phyloP scores from a whole-genome alignment of 805 yeast genomes.

The Grigorovia humatica region DNA sequence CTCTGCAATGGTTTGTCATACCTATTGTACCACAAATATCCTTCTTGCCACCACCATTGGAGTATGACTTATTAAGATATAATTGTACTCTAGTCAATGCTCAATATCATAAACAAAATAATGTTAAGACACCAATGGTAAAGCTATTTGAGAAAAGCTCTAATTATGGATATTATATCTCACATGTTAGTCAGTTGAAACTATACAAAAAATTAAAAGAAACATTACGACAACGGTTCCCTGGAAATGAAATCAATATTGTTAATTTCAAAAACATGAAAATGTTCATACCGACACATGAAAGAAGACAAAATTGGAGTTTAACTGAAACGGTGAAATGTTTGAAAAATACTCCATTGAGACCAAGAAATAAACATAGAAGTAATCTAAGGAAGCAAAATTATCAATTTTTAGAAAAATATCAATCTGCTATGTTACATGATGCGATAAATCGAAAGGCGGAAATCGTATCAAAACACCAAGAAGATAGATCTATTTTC shows the following conservation, averaged over 20 bases:
- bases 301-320: neutral
- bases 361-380: neutral
- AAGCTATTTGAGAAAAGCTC: neutral
- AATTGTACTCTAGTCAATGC: neutral
- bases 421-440: neutral
- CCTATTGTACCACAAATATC: slow-evolving; percentile 11
- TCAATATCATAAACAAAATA: neutral
- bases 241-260: neutral
- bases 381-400: neutral
- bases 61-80: neutral
- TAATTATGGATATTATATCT: neutral
- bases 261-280: neutral
- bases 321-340: neutral
- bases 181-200: neutral
- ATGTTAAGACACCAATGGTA: neutral
- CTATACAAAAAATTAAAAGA: neutral
- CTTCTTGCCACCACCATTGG: neutral
- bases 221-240: neutral
- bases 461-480: no score
- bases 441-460: neutral
- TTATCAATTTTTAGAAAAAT: no score
- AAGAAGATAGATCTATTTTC: neutral
- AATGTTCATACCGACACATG: neutral
- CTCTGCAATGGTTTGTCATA: slow-evolving; percentile 12
- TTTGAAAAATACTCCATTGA: neutral